Percentiles rank a stretch among this genome's conserved stretches.
Evolutionary conservation across 75 land plant genomes (phyloP).

Genomic region (Gnetum montanum): DNA sequence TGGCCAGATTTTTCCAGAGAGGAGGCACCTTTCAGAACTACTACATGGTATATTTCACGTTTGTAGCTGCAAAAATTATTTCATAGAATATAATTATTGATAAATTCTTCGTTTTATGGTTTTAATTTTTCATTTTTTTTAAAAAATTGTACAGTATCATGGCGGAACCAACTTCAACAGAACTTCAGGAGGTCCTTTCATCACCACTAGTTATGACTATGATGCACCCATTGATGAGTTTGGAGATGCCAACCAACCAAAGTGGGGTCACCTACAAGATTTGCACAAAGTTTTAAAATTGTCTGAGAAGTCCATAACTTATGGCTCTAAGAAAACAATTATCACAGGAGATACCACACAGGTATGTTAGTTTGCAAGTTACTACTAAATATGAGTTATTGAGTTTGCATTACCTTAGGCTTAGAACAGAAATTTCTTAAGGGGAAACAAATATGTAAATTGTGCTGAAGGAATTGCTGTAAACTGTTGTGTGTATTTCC

Average conservation of each 20-base stretch:
- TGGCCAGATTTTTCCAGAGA: conserved; percentile 93
- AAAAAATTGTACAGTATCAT: conserved; percentile 7
- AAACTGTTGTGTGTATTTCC: too few species aligned
- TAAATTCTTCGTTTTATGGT: too few species aligned
- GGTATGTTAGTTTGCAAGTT: too few species aligned
- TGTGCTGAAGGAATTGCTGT: too few species aligned
- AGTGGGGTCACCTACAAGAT: conserved; percentile 82
- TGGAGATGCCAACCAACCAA: conserved; percentile 71
- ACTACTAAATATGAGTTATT: too few species aligned
- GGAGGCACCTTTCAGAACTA: conserved; percentile 97
- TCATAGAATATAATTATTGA: neutral
- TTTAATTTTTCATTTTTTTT: neutral
- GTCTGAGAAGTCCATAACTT: too few species aligned
- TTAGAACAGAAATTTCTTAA: too few species aligned
- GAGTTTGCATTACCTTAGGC: too few species aligned
- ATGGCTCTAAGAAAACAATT: too few species aligned
- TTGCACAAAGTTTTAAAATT: conserved; percentile 34
- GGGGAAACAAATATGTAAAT: too few species aligned
- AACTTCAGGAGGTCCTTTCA: conserved; percentile 69
- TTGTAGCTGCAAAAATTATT: neutral
- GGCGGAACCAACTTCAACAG: conserved; percentile 69
- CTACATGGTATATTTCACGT: conserved; percentile 83
- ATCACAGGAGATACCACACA: too few species aligned
- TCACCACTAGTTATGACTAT: conserved; percentile 76
- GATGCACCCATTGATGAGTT: conserved; percentile 70